Evolutionary conservation across 768 basidiomycete species (phyloP), one percentile per base, ranked within the genome.

Genomic region (Suillus americanus): DNA sequence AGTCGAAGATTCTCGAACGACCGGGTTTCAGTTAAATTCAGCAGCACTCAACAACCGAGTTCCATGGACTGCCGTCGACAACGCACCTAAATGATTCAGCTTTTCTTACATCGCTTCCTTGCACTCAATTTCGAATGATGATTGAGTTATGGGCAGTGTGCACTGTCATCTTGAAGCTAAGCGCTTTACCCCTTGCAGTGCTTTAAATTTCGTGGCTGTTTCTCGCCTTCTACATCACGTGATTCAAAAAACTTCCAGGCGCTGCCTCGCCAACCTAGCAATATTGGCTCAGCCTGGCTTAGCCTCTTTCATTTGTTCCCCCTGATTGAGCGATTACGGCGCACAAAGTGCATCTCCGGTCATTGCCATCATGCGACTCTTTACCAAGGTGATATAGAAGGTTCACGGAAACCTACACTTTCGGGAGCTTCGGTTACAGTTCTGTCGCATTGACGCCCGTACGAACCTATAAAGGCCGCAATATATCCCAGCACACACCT

Each of bases 391-490:
- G 40, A 28, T 59, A 20, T 30, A 59, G 38, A 12, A 28, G 40
- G 41, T 18, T 28, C 18, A 41, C 37, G 56, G 37, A 18, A 54
- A 28, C 23, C 23, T 59, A 59, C 55, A 18, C 57, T 41, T 59
- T 38, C 40, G 18, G 38, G 40, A 3, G 35, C n/a, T n/a, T 54
- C 53, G 20, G 53, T 20, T 35, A n/a, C 10, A 20, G 51, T 33
- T 20, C 53, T 54, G 25, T 40, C 38, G 25, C 10, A 59, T 59
- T 41, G 40, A 30, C 57, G 57, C 57, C 57, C 57, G 7, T 20
- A 37, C 25, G 6, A 13, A 50, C 50, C 20, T 38, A 50, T 70
- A 71, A 73, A 62, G 38, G 18, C 25, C 56, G 23, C 16, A 28
- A 59, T 28, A 59, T 28, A 43, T 59, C 57, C 40, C 57, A 59